These are phyloP conservation scores for Huntiella savannae DNA, from an alignment of 2,329 filamentous ascomycete species.

Conservation along the genomic window DNA sequence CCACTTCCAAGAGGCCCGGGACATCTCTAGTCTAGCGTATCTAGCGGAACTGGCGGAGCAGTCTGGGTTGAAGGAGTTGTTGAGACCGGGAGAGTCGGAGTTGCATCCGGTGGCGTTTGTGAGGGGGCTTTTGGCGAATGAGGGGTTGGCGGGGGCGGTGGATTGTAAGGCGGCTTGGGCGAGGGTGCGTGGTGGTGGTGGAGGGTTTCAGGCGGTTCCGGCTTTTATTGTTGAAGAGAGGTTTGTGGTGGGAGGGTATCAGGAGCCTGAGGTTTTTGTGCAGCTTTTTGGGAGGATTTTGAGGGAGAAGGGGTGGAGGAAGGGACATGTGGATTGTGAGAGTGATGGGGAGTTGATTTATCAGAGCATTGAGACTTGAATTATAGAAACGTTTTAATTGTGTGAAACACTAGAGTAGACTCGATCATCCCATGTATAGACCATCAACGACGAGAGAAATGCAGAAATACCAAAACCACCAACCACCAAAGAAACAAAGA, in stretches of 20 bases:
- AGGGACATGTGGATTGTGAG: background rate
- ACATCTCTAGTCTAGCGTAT: slow-evolving; percentile 23
- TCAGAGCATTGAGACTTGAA: background rate
- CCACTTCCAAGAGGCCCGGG: slow-evolving; percentile 23
- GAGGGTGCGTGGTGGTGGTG: slow-evolving; percentile 14
- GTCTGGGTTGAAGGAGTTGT: slow-evolving; percentile 16
- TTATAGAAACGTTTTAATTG: background rate
- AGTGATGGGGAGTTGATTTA: background rate
- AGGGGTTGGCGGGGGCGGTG: slow-evolving; percentile 15
- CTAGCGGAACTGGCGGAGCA: slow-evolving; percentile 20
- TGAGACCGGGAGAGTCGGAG: background rate
- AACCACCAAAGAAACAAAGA: background rate
- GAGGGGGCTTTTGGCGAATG: slow-evolving; percentile 16
- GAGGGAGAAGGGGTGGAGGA: background rate
- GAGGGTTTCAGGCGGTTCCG: slow-evolving; percentile 45
- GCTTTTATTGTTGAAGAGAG: slow-evolving; percentile 51
- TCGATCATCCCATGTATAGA: too few species aligned
- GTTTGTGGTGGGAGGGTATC: slow-evolving; percentile 53
- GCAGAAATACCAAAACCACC: background rate
- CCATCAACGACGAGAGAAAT: too few species aligned
- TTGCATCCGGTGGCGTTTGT: slow-evolving; percentile 14
- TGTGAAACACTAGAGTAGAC: background rate
- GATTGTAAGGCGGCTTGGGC: slow-evolving; percentile 18
- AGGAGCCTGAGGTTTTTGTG: slow-evolving; percentile 46
- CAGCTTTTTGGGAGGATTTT: slow-evolving; percentile 43